A percentile compares a stretch with the other conserved stretches of the same genome.
Conservation (phyloP, 2,329 filamentous ascomycete species). For the Sarocladiaceae sp. region DNA sequence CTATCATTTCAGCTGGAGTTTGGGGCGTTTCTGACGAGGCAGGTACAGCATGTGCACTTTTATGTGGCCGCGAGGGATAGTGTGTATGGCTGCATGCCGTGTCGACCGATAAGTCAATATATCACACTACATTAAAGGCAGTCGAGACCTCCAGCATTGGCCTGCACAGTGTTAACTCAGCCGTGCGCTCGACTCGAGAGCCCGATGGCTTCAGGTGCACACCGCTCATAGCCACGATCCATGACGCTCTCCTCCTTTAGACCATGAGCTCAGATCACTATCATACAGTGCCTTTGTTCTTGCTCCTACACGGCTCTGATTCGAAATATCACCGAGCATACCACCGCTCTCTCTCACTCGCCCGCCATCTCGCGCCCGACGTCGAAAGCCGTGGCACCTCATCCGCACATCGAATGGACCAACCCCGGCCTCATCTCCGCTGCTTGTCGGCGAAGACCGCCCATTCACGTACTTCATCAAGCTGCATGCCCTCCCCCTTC, state of each 20-base stretch:
- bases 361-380: background rate
- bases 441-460: too few relatives aligned
- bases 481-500: too few relatives aligned
- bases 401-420: background rate
- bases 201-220: too few relatives aligned
- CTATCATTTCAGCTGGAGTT: background rate
- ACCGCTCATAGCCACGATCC: too few relatives aligned
- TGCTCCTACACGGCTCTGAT: too few relatives aligned
- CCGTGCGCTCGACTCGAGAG: background rate
- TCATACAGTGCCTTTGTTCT: too few relatives aligned
- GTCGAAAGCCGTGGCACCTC: background rate
- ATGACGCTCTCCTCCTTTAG: too few relatives aligned
- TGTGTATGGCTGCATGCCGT: background rate
- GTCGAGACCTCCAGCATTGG: constrained; percentile 7
- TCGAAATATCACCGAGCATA: background rate
- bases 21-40: background rate
- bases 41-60: background rate
- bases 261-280: too few relatives aligned
- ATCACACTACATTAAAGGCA: background rate
- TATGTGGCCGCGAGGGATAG: background rate
- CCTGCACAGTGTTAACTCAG: constrained; percentile 10
- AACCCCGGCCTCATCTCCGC: background rate
- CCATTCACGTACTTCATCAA: too few relatives aligned
- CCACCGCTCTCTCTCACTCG: background rate
- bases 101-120: background rate